Percentiles rank a stretch among this genome's conserved stretches.
These are phyloP conservation scores for Saccharomyces kudriavzevii DNA, from an alignment of 805 yeast species.

Conservation along the genomic window DNA sequence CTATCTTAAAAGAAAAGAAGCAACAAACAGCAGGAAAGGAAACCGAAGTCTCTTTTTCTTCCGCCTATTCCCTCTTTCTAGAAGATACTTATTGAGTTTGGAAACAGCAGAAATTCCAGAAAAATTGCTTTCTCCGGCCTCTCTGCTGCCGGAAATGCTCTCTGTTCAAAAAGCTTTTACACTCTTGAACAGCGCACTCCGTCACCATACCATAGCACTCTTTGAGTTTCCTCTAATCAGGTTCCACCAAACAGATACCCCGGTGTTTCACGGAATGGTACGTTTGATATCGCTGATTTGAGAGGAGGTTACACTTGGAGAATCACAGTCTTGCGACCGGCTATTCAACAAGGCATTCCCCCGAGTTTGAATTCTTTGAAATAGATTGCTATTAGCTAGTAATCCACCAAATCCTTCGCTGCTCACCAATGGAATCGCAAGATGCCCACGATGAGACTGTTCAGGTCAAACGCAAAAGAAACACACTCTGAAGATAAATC, in stretches of 20 bases:
- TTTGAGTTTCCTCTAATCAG: conserved; percentile 25
- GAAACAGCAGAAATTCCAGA: conserved; percentile 12
- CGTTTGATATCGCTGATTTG: conserved; percentile 26
- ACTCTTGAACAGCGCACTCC: conserved; percentile 9
- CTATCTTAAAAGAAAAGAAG: conserved; percentile 10
- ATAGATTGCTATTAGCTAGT: conserved; percentile 26
- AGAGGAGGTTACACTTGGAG: conserved; percentile 29
- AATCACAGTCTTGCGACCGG: conserved; percentile 22
- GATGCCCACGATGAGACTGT: conserved; percentile 30
- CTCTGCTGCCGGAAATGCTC: conserved; percentile 5
- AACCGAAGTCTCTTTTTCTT: conserved; percentile 3
- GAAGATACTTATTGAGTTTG: conserved; percentile 11
- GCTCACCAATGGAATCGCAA: conserved; percentile 29
- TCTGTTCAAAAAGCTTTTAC: conserved; percentile 12
- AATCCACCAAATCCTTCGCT: conserved; percentile 32
- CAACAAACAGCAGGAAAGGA: conserved; percentile 2
- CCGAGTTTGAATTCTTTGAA: conserved; percentile 23
- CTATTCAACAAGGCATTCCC: conserved; percentile 26
- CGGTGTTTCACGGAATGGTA: conserved; percentile 19
- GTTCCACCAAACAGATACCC: conserved; percentile 26
- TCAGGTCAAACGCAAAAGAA: conserved; percentile 18
- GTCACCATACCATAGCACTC: conserved; percentile 25
- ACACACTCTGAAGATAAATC: background rate
- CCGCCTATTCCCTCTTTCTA: conserved; percentile 3
- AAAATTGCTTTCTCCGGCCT: conserved; percentile 3